These are phyloP conservation scores for Zygosaccharomyces sapae DNA, from an alignment of 1,139 yeast genomes.

Conservation along the genomic window DNA sequence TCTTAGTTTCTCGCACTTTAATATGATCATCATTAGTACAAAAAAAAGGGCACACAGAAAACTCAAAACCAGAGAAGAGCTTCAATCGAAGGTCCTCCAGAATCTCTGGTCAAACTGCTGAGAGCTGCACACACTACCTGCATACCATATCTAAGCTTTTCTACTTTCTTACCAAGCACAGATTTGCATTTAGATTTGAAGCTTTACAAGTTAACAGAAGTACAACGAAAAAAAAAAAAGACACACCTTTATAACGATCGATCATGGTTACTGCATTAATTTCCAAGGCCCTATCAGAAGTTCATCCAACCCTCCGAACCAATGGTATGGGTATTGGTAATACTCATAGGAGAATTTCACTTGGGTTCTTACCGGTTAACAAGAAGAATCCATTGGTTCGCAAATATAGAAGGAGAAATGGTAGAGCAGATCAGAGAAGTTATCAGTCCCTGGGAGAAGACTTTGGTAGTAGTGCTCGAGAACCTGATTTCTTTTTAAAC, in stretches of 20 bases:
- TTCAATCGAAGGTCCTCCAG: background rate
- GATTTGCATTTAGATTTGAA: background rate
- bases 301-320: slow-evolving; percentile 38
- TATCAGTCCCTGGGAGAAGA: slow-evolving; percentile 48
- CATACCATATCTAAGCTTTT: background rate
- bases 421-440: slow-evolving; percentile 60
- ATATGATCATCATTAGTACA: background rate
- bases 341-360: slow-evolving; percentile 43
- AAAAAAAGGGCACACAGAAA: background rate
- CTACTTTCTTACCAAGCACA: background rate
- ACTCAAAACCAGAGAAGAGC: background rate
- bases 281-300: slow-evolving; percentile 34
- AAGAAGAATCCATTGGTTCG: slow-evolving; percentile 63
- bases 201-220: background rate
- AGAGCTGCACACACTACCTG: background rate
- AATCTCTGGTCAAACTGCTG: background rate
- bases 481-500: slow-evolving; percentile 34
- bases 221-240: background rate
- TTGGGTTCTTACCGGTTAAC: slow-evolving; percentile 65
- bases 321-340: slow-evolving; percentile 41
- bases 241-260: background rate
- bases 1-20: background rate
- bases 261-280: slow-evolving; percentile 26
- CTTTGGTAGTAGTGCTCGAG: slow-evolving; percentile 33
- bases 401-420: slow-evolving; percentile 42